Base-by-base conservation (phyloP, 1,284 basidiomycete genomes). In the Austropuccinia psidii region DNA sequence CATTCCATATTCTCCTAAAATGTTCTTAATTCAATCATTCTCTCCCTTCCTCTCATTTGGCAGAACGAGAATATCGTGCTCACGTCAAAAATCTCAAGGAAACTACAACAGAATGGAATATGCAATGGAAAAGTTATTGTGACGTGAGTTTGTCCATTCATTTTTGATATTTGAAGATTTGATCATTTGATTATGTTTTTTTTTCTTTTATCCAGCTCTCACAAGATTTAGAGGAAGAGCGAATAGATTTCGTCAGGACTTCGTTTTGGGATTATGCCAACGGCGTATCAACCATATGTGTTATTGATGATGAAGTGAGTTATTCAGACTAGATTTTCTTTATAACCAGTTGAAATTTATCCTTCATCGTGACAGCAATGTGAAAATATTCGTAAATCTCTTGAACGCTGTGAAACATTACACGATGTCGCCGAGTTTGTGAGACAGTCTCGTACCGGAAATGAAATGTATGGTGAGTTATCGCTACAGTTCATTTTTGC, bases 231-330 rank as follows among this genome's bases (percentile, higher is more conserved):
- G 95, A 99, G 80, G 94, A 98, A 79, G 90, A 95, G 75, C 86
- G 96, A 17, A 83, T 96, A 79, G 91, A 93, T 76, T 91, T 96
- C 79, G 88, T 90, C 83, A 97, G 96, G 83, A 90, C 94, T 80
- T 91, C 92, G 77, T 85, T 96, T 80, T 99, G 95, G 95, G 87
- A 88, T 37, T 97, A 92, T 80, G 93, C 95, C 1, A 99, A 99
- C 81, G 89, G 90, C 0, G 89, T 98, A 24, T 96, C 93, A 4
- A 91, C 91, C 7, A 90, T 97, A 31, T 98, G 96, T 79, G 94
- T 99, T 15, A 85, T 88, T 24, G 95, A 98, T 79, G 96, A 98
- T 80, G 92, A 96, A 85, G 92, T 92, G 78, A 77, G 88, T 84
- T 21, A 41, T 45, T n/a, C 13, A 11, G 24, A 43, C 41, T 31